A percentile compares a stretch with the other conserved stretches of the same genome.
phyloP scores from a whole-genome alignment of 108 stramenopile species.

The Cyclotella kingstonii region DNA sequence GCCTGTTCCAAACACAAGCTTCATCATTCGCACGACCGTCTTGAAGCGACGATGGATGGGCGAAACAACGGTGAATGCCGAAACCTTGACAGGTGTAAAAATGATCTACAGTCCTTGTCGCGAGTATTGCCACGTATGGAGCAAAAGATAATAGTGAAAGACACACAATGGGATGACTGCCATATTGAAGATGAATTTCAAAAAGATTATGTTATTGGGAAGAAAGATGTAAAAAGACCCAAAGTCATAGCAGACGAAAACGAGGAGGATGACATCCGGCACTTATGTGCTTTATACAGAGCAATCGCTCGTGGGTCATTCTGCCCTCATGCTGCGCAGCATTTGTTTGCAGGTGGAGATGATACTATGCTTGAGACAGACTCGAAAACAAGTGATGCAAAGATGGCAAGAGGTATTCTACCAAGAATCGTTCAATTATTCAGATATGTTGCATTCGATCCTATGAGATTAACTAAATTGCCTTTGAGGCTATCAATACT shows the following conservation, averaged over 20 bases:
- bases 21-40: conserved; percentile 21
- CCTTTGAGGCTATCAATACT: neutral
- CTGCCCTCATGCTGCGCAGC: conserved; percentile 62
- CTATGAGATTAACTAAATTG: conserved; percentile 13
- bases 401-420: conserved; percentile 18
- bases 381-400: neutral
- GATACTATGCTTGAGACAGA: neutral
- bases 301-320: conserved; percentile 56
- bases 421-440: conserved; percentile 20
- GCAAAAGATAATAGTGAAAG: conserved; percentile 3
- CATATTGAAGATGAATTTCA: neutral
- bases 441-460: conserved; percentile 20
- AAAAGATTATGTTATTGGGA: neutral
- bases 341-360: conserved; percentile 13
- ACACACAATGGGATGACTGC: conserved; percentile 13
- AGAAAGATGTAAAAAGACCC: neutral
- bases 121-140: conserved; percentile 37
- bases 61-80: conserved; percentile 1
- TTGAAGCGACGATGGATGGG: conserved; percentile 2
- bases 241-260: neutral
- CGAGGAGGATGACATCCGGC: conserved; percentile 41
- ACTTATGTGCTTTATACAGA: conserved; percentile 70
- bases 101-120: conserved; percentile 20
- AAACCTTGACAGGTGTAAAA: conserved; percentile 13
- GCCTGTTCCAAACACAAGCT: conserved; percentile 38